phyloP scores from a whole-genome alignment of 164 flowering plant genomes.

The Litsea cubeba region DNA sequence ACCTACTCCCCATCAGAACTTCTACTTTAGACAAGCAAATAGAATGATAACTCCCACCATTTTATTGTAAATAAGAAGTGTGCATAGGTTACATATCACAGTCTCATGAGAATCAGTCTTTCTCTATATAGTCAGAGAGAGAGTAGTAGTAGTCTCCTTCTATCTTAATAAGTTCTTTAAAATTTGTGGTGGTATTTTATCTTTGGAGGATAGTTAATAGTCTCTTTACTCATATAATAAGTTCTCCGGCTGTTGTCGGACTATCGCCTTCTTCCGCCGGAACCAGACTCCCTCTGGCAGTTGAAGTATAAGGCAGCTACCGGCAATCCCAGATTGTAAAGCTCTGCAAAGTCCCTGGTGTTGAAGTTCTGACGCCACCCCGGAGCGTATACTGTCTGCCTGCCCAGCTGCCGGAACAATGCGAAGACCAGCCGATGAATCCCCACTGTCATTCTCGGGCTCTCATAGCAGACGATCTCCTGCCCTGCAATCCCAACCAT shows the following conservation, averaged over 20 bases:
- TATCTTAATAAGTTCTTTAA: no score
- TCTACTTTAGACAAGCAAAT: no score
- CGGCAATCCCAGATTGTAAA: conserved; percentile 66
- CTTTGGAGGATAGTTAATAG: no score
- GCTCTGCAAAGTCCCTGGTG: conserved; percentile 69
- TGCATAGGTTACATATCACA: no score
- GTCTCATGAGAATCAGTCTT: no score
- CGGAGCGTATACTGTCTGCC: conserved; percentile 70
- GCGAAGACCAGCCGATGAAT: conserved; percentile 63
- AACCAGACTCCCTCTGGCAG: conserved; percentile 51
- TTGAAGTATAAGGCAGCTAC: conserved; percentile 70
- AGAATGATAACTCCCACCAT: no score
- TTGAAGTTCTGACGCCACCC: conserved; percentile 82
- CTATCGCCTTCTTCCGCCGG: not conserved
- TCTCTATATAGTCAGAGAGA: no score
- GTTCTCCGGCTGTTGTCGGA: not conserved
- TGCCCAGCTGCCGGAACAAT: conserved; percentile 57
- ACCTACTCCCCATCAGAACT: no score
- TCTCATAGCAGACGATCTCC: conserved; percentile 62
- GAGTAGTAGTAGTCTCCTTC: no score
- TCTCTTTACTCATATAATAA: no score
- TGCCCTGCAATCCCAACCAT: conserved; percentile 39
- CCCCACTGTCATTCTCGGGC: conserved; percentile 60
- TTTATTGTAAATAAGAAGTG: no score
- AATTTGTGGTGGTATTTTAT: no score